Evolutionary conservation across 2,329 filamentous ascomycete genomes (phyloP).

Genomic region (Trichoderma hamatum): DNA sequence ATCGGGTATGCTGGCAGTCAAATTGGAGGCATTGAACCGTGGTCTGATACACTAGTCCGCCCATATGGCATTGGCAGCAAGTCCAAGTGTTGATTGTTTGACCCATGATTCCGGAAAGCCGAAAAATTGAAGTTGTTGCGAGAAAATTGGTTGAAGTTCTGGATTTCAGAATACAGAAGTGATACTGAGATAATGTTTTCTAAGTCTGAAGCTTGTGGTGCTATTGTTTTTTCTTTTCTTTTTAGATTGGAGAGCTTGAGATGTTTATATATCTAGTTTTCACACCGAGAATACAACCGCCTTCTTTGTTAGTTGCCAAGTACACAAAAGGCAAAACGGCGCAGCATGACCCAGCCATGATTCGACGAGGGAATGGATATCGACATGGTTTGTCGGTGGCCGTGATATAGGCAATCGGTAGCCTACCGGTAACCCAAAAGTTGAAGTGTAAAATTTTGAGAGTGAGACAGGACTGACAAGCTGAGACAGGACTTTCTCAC

Average conservation of each 20-base stretch:
- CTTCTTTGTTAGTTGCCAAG: background rate
- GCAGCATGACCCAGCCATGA: background rate
- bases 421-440: background rate
- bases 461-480: no score
- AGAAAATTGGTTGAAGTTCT: background rate
- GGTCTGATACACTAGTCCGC: background rate
- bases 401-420: background rate
- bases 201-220: background rate
- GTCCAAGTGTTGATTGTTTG: background rate
- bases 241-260: no score
- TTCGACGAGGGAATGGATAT: background rate
- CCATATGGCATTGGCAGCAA: background rate
- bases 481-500: background rate
- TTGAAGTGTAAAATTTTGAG: background rate
- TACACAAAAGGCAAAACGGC: background rate
- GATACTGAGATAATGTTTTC: background rate
- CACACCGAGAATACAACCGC: background rate
- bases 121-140: background rate
- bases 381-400: background rate
- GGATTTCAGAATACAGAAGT: background rate
- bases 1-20: background rate
- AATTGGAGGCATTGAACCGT: background rate
- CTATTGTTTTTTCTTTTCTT: no score
- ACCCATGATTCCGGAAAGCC: background rate
- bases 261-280: background rate